Evolutionary conservation across 2,329 filamentous ascomycete species (phyloP).

Genomic region (Lecanosticta acicola): DNA sequence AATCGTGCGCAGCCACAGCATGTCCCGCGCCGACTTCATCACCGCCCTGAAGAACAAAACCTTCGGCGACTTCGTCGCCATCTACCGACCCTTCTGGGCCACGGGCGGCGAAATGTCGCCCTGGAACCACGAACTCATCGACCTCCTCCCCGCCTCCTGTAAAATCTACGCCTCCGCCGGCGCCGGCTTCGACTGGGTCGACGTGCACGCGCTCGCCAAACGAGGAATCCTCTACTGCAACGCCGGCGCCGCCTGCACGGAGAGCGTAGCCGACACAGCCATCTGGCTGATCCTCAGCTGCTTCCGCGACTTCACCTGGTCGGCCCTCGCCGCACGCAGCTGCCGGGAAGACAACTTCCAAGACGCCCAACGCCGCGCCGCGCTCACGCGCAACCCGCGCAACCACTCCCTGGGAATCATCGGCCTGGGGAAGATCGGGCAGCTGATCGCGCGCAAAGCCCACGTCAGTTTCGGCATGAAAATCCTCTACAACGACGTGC

Average conservation of each 20-base stretch:
- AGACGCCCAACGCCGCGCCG: slow-evolving; percentile 55
- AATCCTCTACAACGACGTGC: slow-evolving; percentile 58
- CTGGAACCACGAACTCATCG: slow-evolving; percentile 56
- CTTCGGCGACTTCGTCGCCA: slow-evolving; percentile 43
- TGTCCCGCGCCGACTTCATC: slow-evolving; percentile 38
- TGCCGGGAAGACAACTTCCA: slow-evolving; percentile 45
- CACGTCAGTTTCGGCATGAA: slow-evolving; percentile 59
- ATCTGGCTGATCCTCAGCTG: slow-evolving; percentile 63
- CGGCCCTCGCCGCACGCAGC: slow-evolving; percentile 51
- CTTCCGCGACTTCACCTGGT: slow-evolving; percentile 65
- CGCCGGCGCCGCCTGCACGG: slow-evolving; percentile 62
- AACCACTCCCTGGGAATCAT: slow-evolving; percentile 59
- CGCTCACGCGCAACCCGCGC: slow-evolving; percentile 40
- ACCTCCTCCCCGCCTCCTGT: slow-evolving; percentile 47
- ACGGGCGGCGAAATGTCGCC: slow-evolving; percentile 61
- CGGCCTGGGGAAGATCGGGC: slow-evolving; percentile 55
- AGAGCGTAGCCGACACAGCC: slow-evolving; percentile 67
- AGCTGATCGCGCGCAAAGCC: slow-evolving; percentile 53
- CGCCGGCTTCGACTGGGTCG: slow-evolving; percentile 59
- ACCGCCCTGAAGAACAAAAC: slow-evolving; percentile 33
- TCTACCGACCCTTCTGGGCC: slow-evolving; percentile 58
- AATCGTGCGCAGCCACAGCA: slow-evolving; percentile 37
- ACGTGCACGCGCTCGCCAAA: slow-evolving; percentile 55
- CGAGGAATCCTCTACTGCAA: slow-evolving; percentile 68
- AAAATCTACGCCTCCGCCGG: slow-evolving; percentile 56